Conservation (phyloP, 805 yeast genomes). For the Metschnikowia kofuensis region DNA sequence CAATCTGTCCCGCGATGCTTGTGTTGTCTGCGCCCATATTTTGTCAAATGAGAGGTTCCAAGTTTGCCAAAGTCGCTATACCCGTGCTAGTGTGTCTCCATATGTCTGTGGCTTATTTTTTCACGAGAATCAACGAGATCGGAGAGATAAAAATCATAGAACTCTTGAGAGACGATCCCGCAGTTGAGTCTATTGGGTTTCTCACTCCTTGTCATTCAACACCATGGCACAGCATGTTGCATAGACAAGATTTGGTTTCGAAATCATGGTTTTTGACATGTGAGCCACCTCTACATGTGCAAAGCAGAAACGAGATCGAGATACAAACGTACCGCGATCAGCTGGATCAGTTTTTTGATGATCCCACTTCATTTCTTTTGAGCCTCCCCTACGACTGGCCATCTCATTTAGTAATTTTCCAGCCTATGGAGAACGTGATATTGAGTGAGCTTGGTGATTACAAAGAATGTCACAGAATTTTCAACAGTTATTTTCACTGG, state of each 20-base stretch:
- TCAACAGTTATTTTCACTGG: slow-evolving; percentile 84
- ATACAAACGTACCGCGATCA: slow-evolving; percentile 68
- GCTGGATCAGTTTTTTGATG: slow-evolving; percentile 75
- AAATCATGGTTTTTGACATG: slow-evolving; percentile 79
- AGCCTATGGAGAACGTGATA: slow-evolving; percentile 48
- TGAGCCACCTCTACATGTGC: slow-evolving; percentile 74
- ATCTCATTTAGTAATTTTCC: slow-evolving; percentile 67
- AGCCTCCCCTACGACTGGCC: slow-evolving; percentile 39
- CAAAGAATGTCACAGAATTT: slow-evolving; percentile 50
- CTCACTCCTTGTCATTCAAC: slow-evolving; percentile 97
- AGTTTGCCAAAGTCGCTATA: not conserved
- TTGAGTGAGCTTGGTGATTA: slow-evolving; percentile 48
- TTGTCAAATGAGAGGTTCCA: not conserved
- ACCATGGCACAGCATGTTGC: slow-evolving; percentile 87
- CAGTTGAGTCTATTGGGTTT: slow-evolving; percentile 63
- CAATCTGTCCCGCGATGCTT: slow-evolving; percentile 72
- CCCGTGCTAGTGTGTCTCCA: slow-evolving; percentile 30
- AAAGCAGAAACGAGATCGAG: slow-evolving; percentile 17
- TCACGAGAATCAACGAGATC: slow-evolving; percentile 73
- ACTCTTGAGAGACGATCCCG: slow-evolving; percentile 41
- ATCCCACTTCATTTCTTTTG: slow-evolving; percentile 59
- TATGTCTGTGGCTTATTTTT: slow-evolving; percentile 42
- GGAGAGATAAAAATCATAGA: slow-evolving; percentile 76
- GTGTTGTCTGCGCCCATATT: slow-evolving; percentile 40
- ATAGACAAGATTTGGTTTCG: slow-evolving; percentile 42